Evolutionary conservation across 306 rosid genomes (phyloP), one percentile per base, ranked within the genome.

Genomic region (Luffa acutangula): DNA sequence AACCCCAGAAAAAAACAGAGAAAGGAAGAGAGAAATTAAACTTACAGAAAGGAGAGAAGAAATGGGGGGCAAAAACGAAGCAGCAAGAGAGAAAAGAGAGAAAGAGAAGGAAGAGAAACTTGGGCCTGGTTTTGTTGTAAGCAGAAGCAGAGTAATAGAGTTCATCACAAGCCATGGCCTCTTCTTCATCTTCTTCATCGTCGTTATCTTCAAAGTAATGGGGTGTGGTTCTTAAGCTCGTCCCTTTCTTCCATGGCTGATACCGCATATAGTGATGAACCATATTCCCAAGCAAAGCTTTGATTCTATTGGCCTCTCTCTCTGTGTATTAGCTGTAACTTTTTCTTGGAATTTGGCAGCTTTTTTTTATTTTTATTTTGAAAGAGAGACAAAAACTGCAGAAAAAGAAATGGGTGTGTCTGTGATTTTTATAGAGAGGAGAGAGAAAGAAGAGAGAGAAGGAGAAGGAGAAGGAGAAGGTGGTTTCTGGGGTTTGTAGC

Each of bases 101-200:
- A 45, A 91, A 69, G 18, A 93, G 80, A 15, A 93, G 85, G 84
- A 84, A 77, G 15, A 90, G 41, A 72, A 91, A 80, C 85, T 86
- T 90, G 8, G 97, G 92, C 59, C 80, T 89, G 0, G 91, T 83
- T 86, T 88, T 91, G 85, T 80, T 91, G 88, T 52, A 82, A 76
- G 78, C 81, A 77, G 83, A 80, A 80, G 15, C 15, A 67, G 74
- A 67, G 51, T 67, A 67, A 18, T 18, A 67, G 18, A 89, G 65
- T 45, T 34, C 78, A 12, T 81, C 37, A 18, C 89, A 89, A 39
- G 81, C 92, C 88, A 91, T 82, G 1, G 81, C 90, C 63, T 85
- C 92, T 36, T 74, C 49, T 6, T 37, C 42, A 10, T 12, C 17
- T 60, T 31, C 69, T 36, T 36, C 71, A 14, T 14, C 37, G 3